Base-by-base conservation (phyloP, 345 rosid genomes). In the Eutrema heterophyllum region DNA sequence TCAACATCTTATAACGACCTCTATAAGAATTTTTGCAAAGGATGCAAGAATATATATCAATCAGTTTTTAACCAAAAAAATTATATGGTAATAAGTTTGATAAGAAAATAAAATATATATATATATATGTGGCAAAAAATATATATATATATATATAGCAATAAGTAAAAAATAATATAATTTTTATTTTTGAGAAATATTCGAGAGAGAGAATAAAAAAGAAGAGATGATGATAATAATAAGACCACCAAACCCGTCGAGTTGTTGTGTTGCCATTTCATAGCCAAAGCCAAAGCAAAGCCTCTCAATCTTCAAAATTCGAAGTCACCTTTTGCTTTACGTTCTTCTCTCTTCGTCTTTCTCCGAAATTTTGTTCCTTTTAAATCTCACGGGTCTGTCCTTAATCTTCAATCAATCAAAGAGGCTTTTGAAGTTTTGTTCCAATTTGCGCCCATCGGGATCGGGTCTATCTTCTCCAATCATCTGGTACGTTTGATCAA, bases 181-280 rank as follows among this genome's bases (percentile, higher is more conserved):
- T 21, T 21, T 21, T 1, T 41, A 13, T 11, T 4, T 41, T 41
- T 5, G 46, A 15, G 46, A 46, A 21, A 21, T 29, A 29, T 29
- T 29, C 4, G 5, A 48, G 18, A 7, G 2, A 48, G 9, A 48
- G 12, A 14, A 44, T 5, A n/a, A n/a, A 44, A 14, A 29, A 6
- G 2, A 1, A 30, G 33, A 30, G 33, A 6, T 30, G 10, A 13
- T 15, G 14, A 35, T 6, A 13, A 54, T 12, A 14, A 60, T 26
- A 30, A 67, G 65, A 51, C 61, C 73, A 75, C 79, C 79, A 75
- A 75, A 67, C 79, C 68, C 55, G n/a, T 58, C 52, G 61, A 56
- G 64, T 51, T 59, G 33, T 58, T 32, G 62, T 65, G 57, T 65
- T 48, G 66, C 66, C 78, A 73, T 73, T 73, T 73, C 51, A 66